phyloP scores from a whole-genome alignment of 108 stramenopile genomes.

The Mediolabrus comicus region DNA sequence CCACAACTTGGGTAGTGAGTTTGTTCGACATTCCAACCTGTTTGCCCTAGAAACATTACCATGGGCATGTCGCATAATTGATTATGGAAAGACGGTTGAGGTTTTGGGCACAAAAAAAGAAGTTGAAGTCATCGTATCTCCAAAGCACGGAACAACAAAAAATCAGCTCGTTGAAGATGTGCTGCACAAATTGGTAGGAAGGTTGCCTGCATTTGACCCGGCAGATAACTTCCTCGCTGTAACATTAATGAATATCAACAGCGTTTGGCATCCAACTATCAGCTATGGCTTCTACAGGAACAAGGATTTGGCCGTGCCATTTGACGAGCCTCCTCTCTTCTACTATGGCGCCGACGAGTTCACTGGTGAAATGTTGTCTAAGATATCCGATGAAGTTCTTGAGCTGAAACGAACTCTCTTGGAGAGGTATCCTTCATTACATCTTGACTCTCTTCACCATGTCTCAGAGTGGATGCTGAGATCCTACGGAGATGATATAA shows the following conservation, averaged over 20 bases:
- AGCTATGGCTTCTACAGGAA: constrained; percentile 55
- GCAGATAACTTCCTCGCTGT: constrained; percentile 56
- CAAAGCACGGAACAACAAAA: constrained; percentile 18
- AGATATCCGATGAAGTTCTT: constrained; percentile 51
- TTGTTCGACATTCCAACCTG: constrained; percentile 37
- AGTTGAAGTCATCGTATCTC: constrained; percentile 47
- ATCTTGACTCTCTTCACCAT: constrained; percentile 38
- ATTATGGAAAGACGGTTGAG: constrained; percentile 52
- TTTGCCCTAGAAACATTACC: constrained; percentile 62
- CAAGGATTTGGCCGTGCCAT: constrained; percentile 35
- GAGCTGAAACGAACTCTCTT: constrained; percentile 28
- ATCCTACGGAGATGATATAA: constrained; percentile 55
- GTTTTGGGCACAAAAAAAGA: constrained; percentile 60
- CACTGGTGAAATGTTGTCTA: constrained; percentile 50
- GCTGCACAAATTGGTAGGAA: constrained; percentile 31
- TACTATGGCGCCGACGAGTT: constrained; percentile 58
- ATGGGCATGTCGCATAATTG: constrained; percentile 55
- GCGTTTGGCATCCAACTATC: constrained; percentile 63
- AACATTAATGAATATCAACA: constrained; percentile 63
- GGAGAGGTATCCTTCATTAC: constrained; percentile 43
- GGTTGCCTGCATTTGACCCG: constrained; percentile 40
- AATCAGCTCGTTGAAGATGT: constrained; percentile 8
- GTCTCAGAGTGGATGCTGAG: constrained; percentile 56
- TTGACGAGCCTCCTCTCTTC: constrained; percentile 59
- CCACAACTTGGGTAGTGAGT: constrained; percentile 47